Percentiles rank a stretch among this genome's conserved stretches.
Conservation (phyloP, 139 green algal genomes). For the Chlorella vulgaris region DNA sequence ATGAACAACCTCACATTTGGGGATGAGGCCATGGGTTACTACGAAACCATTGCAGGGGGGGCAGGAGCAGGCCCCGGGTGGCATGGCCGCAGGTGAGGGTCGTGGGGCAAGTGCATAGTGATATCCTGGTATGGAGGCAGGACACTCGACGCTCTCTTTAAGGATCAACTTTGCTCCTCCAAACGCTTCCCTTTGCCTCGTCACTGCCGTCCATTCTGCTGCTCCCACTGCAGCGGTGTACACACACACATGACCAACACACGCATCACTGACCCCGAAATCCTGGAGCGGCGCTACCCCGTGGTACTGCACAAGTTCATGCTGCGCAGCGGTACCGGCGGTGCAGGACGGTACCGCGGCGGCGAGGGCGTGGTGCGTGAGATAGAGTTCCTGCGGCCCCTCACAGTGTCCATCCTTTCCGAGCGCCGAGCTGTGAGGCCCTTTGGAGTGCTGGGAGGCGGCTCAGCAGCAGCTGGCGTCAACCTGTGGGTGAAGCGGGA, state of each 20-base stretch:
- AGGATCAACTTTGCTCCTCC: too few species aligned
- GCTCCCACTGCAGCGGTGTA: conserved; percentile 66
- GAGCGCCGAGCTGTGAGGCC: conserved; percentile 80
- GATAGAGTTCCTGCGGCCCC: conserved; percentile 86
- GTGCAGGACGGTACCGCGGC: conserved; percentile 74
- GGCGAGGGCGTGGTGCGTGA: conserved; percentile 91
- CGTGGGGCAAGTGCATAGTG: not conserved
- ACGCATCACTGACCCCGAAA: conserved; percentile 95
- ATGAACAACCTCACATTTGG: conserved; percentile 99
- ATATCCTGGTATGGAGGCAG: not conserved
- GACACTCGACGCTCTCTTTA: too few species aligned
- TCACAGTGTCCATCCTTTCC: conserved; percentile 87
- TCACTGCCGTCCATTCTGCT: not conserved
- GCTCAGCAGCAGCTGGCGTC: conserved; percentile 56
- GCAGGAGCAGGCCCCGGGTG: conserved; percentile 89
- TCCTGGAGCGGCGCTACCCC: conserved; percentile 91
- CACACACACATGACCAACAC: conserved; percentile 99
- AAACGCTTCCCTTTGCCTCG: too few species aligned
- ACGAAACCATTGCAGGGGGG: conserved; percentile 97
- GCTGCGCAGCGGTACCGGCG: conserved; percentile 83
- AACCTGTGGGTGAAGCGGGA: conserved; percentile 77
- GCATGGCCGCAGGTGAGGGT: conserved; percentile 67
- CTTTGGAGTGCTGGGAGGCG: conserved; percentile 84
- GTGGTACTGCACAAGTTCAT: conserved; percentile 88
- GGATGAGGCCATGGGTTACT: conserved; percentile 91